Base-by-base conservation (phyloP, 2,329 filamentous ascomycete species). In the Rhynchosporium secalis region DNA sequence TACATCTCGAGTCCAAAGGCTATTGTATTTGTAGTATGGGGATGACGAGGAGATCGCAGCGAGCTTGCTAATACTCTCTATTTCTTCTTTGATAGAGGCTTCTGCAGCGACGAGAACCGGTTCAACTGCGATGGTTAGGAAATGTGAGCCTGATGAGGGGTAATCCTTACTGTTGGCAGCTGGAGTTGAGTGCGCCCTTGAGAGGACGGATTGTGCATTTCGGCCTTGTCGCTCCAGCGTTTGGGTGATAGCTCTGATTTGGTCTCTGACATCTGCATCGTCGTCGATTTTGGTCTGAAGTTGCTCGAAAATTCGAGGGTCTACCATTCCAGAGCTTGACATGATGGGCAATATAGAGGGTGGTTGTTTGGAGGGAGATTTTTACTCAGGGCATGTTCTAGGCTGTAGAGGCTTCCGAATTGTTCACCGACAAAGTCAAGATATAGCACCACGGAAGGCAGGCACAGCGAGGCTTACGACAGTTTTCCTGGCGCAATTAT, bases 1-100 rank as follows among this genome's bases (percentile, higher is more conserved):
- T 60, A 97, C 79, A 72, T 90, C 86, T 62, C 91, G 86, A 33
- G 86, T 84, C 95, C 95, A 99, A 75, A 92, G 86, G 61, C 82
- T 80, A 77, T 97, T 97, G 80, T 96, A 88, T 69, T 96, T 97
- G 86, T 98, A 99, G 81, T 98, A 99, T 0, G 95, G 94, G 72
- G 96, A 89, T 74, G 90, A 83, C 31, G 92, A 93, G 2, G 93
- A 92, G 60, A 91, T 84, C 60, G 82, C 78, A 65, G 86, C 84
- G 49, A 99, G 84, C 68, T 88, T 86, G 62, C 80, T 78, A 51
- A 97, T 83, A 49, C 88, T 89, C 54, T 85, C 80, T 61, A 90
- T 83, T 75, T 96, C 86, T 41, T 89, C 84, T 66, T 84, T 79
- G 74, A 98, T 90, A 62, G 85, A 84, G 64, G 79, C 78, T 64